Evolutionary conservation across 495 filamentous ascomycete species (phyloP).

Genomic region (Hypomontagnella monticulosa): DNA sequence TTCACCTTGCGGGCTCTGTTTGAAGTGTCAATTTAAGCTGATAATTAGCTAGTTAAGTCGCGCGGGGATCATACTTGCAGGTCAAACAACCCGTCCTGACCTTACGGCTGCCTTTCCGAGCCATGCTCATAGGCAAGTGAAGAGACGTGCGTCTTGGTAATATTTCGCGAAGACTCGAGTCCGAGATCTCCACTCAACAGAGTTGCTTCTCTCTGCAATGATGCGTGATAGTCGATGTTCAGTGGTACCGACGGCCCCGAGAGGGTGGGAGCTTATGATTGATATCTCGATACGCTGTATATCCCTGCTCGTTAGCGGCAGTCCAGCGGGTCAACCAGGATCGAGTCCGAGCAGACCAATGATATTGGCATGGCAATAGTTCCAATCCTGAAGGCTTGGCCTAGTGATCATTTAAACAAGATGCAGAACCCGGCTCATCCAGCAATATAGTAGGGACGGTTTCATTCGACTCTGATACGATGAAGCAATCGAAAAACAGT

Average conservation of each 20-base stretch:
- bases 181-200: slow-evolving; percentile 6
- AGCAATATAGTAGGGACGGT: too few relatives aligned
- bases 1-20: slow-evolving; percentile 49
- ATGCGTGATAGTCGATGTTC: slow-evolving; percentile 1
- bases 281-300: slow-evolving; percentile 12
- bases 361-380: slow-evolving; percentile 2
- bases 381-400: slow-evolving; percentile 12
- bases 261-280: slow-evolving; percentile 15
- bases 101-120: slow-evolving; percentile 51
- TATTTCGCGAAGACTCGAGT: not conserved
- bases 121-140: slow-evolving; percentile 31
- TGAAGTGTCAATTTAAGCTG: not conserved
- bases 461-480: too few relatives aligned
- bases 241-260: not conserved
- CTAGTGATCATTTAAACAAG: not conserved
- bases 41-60: slow-evolving; percentile 9
- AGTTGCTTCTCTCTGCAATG: not conserved
- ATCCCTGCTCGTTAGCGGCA: slow-evolving; percentile 18
- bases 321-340: slow-evolving; percentile 11
- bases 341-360: slow-evolving; percentile 29
- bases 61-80: slow-evolving; percentile 49
- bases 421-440: not conserved
- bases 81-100: slow-evolving; percentile 51
- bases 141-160: not conserved
- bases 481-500: too few relatives aligned